Conservation (phyloP, 2,329 filamentous ascomycete species). For the Pseudogymnoascus sp. region DNA sequence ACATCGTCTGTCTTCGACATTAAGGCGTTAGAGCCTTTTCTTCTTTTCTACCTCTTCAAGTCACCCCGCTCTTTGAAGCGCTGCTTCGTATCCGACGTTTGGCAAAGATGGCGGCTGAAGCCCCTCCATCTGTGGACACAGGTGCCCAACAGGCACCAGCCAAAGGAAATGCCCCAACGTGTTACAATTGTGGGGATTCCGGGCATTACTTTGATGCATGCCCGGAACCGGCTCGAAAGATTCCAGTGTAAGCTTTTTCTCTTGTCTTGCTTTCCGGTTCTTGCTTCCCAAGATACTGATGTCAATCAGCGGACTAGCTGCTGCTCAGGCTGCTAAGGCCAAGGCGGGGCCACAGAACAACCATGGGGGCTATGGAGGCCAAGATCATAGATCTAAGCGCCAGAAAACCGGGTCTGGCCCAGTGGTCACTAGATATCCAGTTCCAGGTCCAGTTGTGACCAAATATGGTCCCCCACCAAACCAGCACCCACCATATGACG, state of each 20-base stretch:
- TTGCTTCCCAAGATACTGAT: constrained; percentile 14
- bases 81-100: background rate
- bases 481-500: background rate
- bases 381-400: constrained; percentile 18
- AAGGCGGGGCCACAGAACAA: background rate
- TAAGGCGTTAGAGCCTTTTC: background rate
- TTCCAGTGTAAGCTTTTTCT: constrained; percentile 40
- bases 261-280: constrained; percentile 8
- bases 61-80: background rate
- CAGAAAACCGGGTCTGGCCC: constrained; percentile 21
- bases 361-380: constrained; percentile 8
- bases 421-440: constrained; percentile 17
- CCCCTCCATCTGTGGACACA: background rate
- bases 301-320: constrained; percentile 11
- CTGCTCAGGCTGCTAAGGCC: constrained; percentile 10
- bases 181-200: constrained; percentile 45
- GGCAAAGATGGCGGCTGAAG: background rate
- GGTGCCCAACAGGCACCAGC: background rate
- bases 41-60: background rate
- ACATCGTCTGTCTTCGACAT: background rate
- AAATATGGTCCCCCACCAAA: constrained; percentile 15
- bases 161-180: constrained; percentile 21
- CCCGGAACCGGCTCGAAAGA: constrained; percentile 40
- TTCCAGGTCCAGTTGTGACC: constrained; percentile 12
- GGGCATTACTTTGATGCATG: constrained; percentile 48